Evolutionary conservation across 495 filamentous ascomycete genomes (phyloP).

Genomic region (Collariella sp.): DNA sequence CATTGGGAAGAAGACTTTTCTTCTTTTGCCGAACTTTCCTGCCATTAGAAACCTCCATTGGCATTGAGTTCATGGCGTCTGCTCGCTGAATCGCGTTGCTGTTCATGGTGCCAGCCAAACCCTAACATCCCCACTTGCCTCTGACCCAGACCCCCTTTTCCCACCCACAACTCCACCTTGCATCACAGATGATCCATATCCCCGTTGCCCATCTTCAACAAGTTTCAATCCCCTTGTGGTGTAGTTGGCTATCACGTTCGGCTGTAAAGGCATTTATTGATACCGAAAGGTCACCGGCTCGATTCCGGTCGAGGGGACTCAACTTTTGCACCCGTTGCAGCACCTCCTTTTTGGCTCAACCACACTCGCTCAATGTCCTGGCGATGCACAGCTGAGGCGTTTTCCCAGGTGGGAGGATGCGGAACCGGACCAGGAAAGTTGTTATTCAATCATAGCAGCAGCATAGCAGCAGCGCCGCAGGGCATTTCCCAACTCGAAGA

Average conservation of each 20-base stretch:
- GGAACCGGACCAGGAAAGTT: neutral
- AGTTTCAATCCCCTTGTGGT: slow-evolving; percentile 3
- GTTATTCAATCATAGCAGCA: neutral
- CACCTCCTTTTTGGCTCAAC: neutral
- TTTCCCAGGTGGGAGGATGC: too few species aligned
- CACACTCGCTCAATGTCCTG: too few species aligned
- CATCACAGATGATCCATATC: neutral
- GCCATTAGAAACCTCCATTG: too few species aligned
- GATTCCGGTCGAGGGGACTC: slow-evolving; percentile 10
- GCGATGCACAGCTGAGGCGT: too few species aligned
- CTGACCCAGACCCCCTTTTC: neutral
- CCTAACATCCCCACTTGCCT: too few species aligned
- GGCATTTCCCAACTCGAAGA: neutral
- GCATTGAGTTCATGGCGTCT: too few species aligned
- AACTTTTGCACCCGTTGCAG: neutral
- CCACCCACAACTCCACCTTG: neutral
- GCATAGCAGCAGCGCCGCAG: neutral
- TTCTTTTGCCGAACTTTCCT: too few species aligned
- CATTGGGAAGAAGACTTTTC: neutral
- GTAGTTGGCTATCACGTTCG: slow-evolving; percentile 13
- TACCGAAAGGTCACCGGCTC: slow-evolving; percentile 7
- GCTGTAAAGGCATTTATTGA: slow-evolving; percentile 8
- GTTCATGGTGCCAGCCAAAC: too few species aligned
- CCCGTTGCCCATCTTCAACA: neutral
- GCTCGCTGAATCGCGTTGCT: too few species aligned